phyloP scores from a whole-genome alignment of 2,329 filamentous ascomycete genomes.

The Aspergillus neotritici region DNA sequence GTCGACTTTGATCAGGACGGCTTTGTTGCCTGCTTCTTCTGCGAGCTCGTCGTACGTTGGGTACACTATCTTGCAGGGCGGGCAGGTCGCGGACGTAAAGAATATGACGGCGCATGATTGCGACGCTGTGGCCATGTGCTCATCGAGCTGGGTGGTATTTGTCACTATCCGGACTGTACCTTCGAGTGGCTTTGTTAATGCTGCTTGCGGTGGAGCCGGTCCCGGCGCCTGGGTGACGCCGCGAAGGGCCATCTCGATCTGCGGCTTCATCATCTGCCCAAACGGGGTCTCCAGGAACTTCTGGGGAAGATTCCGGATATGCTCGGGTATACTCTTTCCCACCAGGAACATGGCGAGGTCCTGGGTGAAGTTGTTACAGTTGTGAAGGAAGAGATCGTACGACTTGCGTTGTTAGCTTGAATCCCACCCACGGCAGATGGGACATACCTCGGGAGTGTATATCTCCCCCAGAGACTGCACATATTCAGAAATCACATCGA shows the following conservation, averaged over 20 bases:
- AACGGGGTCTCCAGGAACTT: constrained; percentile 81
- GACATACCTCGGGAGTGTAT: constrained; percentile 67
- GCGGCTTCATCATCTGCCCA: constrained; percentile 78
- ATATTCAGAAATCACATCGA: constrained; percentile 80
- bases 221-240: constrained; percentile 56
- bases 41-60: constrained; percentile 77
- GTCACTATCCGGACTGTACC: constrained; percentile 58
- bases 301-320: constrained; percentile 79
- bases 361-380: constrained; percentile 97
- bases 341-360: constrained; percentile 85
- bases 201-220: constrained; percentile 15
- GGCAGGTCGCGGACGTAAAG: constrained; percentile 84
- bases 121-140: constrained; percentile 54
- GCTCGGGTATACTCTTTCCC: constrained; percentile 78
- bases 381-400: constrained; percentile 84
- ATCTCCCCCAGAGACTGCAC: constrained; percentile 74
- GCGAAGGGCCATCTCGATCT: constrained; percentile 61
- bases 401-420: constrained; percentile 50
- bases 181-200: constrained; percentile 8
- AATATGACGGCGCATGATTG: constrained; percentile 74
- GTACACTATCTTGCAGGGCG: constrained; percentile 77
- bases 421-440: neutral
- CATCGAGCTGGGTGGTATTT: constrained; percentile 55
- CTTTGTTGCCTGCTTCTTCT: constrained; percentile 62
- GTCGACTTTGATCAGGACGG: constrained; percentile 76